These are phyloP conservation scores for Populus alba DNA, from an alignment of 345 rosid genomes.

Conservation along the genomic window DNA sequence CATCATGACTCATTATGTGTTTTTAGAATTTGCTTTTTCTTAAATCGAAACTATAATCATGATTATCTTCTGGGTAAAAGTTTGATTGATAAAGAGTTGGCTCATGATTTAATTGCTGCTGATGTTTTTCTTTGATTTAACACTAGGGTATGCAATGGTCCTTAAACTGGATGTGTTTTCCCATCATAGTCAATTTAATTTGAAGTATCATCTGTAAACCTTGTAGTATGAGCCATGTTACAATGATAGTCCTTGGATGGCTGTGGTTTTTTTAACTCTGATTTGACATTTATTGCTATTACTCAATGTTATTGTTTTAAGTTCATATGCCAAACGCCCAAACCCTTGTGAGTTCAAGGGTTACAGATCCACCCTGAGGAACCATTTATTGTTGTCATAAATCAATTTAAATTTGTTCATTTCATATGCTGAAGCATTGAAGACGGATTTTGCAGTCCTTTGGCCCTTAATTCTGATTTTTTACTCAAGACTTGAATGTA, in stretches of 20 bases:
- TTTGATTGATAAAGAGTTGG: neutral
- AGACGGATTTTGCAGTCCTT: neutral
- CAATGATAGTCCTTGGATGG: neutral
- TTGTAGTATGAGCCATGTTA: neutral
- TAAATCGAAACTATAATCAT: neutral
- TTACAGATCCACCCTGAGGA: neutral
- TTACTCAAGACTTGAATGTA: neutral
- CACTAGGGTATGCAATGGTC: neutral
- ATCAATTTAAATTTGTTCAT: neutral
- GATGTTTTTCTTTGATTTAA: neutral
- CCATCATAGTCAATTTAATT: neutral
- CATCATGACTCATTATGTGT: neutral
- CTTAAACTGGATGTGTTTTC: neutral
- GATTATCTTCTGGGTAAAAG: neutral
- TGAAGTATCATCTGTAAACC: neutral
- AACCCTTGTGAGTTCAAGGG: neutral
- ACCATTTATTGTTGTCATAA: neutral
- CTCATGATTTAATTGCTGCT: neutral
- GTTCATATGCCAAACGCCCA: neutral
- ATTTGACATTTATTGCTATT: neutral
- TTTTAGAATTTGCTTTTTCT: neutral
- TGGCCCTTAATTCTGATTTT: neutral
- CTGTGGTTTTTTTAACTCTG: neutral
- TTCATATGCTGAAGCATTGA: neutral
- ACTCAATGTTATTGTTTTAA: constrained; percentile 1